These are phyloP conservation scores for Alectoria sarmentosa DNA, from an alignment of 495 filamentous ascomycete species.

Conservation along the genomic window DNA sequence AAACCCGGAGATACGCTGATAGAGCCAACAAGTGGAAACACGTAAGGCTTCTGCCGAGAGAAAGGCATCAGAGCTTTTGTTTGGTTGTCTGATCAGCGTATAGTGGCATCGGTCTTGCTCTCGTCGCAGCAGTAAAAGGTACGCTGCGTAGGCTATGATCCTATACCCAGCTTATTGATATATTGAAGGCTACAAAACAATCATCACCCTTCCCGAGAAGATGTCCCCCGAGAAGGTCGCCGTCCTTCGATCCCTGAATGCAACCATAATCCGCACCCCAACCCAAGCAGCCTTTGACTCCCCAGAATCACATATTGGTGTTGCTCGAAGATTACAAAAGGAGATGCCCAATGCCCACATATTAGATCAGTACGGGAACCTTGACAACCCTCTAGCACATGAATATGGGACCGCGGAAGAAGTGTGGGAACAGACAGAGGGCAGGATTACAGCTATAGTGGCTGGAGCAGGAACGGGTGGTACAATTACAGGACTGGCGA, in stretches of 20 bases:
- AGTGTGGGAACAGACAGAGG: conserved; percentile 85
- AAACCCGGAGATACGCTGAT: conserved; percentile 96
- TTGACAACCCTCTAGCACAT: conserved; percentile 87
- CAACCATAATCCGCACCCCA: conserved; percentile 95
- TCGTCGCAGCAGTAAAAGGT: conserved; percentile 91
- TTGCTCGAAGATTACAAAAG: conserved; percentile 81
- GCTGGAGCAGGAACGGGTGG: conserved; percentile 94
- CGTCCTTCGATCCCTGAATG: conserved; percentile 84
- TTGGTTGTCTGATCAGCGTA: background rate
- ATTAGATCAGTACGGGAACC: conserved; percentile 90
- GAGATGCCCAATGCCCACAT: conserved; percentile 97
- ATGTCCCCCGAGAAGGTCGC: conserved; percentile 98
- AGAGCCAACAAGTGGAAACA: conserved; percentile 96
- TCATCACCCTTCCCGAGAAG: conserved; percentile 98
- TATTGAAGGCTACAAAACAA: conserved; percentile 71
- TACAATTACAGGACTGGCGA: conserved; percentile 85
- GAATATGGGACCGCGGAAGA: conserved; percentile 94
- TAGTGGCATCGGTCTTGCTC: conserved; percentile 79
- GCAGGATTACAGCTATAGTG: conserved; percentile 78
- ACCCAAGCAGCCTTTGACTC: conserved; percentile 92
- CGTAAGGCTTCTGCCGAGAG: conserved; percentile 43
- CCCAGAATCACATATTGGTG: conserved; percentile 95
- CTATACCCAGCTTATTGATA: background rate
- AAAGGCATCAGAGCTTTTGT: conserved; percentile 33
- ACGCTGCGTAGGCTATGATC: conserved; percentile 18